Evolutionary conservation across 2,329 filamentous ascomycete genomes (phyloP).

Genomic region (Nigrograna mackinnonii): DNA sequence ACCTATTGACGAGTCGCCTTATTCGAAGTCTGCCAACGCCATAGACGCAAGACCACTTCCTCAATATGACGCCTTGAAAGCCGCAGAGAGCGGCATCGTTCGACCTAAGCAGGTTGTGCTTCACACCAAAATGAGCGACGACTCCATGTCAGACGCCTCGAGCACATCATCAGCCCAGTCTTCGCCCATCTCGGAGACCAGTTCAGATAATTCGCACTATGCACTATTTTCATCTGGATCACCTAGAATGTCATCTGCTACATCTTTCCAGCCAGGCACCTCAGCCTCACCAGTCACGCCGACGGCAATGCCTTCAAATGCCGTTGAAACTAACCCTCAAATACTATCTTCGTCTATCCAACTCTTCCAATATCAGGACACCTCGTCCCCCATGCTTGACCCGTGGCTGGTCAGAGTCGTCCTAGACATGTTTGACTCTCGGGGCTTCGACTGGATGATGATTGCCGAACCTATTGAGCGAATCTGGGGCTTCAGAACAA

Average conservation of each 20-base stretch:
- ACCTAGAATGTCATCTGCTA: constrained; percentile 9
- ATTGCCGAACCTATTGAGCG: constrained; percentile 38
- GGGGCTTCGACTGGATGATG: constrained; percentile 40
- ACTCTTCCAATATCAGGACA: constrained; percentile 32
- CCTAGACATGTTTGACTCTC: constrained; percentile 38
- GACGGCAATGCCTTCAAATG: not conserved
- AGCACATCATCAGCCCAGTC: constrained; percentile 19
- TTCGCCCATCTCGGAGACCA: constrained; percentile 17
- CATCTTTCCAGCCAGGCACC: constrained; percentile 12
- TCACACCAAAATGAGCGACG: constrained; percentile 37
- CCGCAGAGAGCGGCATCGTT: constrained; percentile 8
- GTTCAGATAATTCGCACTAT: not conserved
- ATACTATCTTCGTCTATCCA: constrained; percentile 14
- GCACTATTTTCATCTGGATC: not conserved
- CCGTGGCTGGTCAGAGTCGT: constrained; percentile 42
- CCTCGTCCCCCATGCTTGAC: constrained; percentile 28
- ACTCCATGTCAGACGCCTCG: constrained; percentile 27
- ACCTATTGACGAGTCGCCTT: constrained; percentile 36
- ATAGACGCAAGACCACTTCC: constrained; percentile 17
- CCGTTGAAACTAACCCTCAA: not conserved
- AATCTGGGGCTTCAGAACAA: constrained; percentile 35
- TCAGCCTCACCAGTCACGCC: constrained; percentile 2
- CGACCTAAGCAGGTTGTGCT: constrained; percentile 19
- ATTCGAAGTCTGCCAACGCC: constrained; percentile 37
- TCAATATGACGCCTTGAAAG: constrained; percentile 24